Evolutionary conservation across 139 green algal genomes (phyloP).

Genomic region (Nannochloris sp.): DNA sequence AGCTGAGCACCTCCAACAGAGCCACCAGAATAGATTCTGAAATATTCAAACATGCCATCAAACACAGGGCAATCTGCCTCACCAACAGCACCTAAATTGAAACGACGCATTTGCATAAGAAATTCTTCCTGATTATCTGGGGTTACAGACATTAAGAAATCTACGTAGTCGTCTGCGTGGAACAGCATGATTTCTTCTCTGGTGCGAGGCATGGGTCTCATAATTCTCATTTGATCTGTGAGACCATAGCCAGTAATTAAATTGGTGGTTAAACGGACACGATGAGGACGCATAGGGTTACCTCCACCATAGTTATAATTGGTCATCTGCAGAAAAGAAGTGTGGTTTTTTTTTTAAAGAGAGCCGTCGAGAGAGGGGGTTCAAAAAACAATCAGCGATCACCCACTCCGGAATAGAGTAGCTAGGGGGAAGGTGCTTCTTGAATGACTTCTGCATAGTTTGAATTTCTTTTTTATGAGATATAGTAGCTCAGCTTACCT

Average conservation of each 20-base stretch:
- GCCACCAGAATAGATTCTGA: slow-evolving; percentile 62
- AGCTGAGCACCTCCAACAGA: slow-evolving; percentile 80
- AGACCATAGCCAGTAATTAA: slow-evolving; percentile 90
- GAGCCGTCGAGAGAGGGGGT: background rate
- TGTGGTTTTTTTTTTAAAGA: too few species aligned
- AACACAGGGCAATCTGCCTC: slow-evolving; percentile 96
- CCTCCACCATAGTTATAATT: slow-evolving; percentile 57
- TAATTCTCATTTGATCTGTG: slow-evolving; percentile 70
- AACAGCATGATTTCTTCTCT: slow-evolving; percentile 80
- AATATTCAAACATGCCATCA: slow-evolving; percentile 97
- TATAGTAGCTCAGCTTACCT: too few species aligned
- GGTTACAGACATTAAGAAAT: slow-evolving; percentile 90
- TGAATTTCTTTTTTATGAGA: too few species aligned
- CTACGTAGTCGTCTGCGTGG: slow-evolving; percentile 96
- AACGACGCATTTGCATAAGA: slow-evolving; percentile 84
- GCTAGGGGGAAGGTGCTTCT: background rate
- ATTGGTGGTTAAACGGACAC: slow-evolving; percentile 87
- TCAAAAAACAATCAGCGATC: background rate
- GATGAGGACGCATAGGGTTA: slow-evolving; percentile 92
- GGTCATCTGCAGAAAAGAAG: slow-evolving; percentile 14
- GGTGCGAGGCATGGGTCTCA: slow-evolving; percentile 46
- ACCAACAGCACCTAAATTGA: slow-evolving; percentile 91
- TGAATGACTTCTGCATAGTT: slow-evolving; percentile 26
- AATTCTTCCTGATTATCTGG: slow-evolving; percentile 94
- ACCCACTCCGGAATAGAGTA: background rate